Evolutionary conservation across 768 basidiomycete genomes (phyloP).

Genomic region (Collybia nuda): DNA sequence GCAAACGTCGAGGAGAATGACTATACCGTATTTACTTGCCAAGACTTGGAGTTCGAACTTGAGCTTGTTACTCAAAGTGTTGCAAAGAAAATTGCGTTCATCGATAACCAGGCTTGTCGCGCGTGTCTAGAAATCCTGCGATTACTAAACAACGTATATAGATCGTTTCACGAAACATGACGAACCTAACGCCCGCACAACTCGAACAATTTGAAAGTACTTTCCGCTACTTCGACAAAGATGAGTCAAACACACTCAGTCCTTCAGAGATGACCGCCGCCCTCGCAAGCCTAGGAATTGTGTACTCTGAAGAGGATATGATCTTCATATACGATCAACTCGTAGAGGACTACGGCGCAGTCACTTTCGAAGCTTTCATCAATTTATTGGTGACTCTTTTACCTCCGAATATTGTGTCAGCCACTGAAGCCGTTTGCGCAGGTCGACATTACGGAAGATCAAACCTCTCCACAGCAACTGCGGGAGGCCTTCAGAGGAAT

Average conservation of each 20-base stretch:
- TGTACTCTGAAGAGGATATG: constrained; percentile 91
- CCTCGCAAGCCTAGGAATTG: constrained; percentile 89
- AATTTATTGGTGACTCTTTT: constrained; percentile 71
- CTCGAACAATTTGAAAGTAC: constrained; percentile 96
- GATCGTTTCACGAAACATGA: constrained; percentile 93
- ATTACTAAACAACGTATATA: constrained; percentile 27
- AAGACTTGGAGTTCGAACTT: constrained; percentile 89
- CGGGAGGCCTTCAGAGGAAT: constrained; percentile 92
- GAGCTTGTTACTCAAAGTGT: constrained; percentile 80
- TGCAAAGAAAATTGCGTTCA: constrained; percentile 89
- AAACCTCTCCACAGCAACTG: constrained; percentile 89
- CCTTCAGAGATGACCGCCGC: constrained; percentile 91
- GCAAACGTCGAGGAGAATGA: constrained; percentile 98
- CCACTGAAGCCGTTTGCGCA: constrained; percentile 25
- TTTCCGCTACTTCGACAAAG: constrained; percentile 96
- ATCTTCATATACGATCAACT: constrained; percentile 81
- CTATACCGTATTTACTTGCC: constrained; percentile 85
- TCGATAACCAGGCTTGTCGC: constrained; percentile 84
- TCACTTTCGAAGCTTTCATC: constrained; percentile 93
- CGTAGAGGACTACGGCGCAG: constrained; percentile 77
- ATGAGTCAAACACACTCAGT: constrained; percentile 86
- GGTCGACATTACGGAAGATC: constrained; percentile 97
- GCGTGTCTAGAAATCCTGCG: neutral
- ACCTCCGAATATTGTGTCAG: constrained; percentile 1
- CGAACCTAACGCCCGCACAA: constrained; percentile 93